phyloP scores from a whole-genome alignment of 371 early-diverging fungal genomes.

The Circinella umbellata region DNA sequence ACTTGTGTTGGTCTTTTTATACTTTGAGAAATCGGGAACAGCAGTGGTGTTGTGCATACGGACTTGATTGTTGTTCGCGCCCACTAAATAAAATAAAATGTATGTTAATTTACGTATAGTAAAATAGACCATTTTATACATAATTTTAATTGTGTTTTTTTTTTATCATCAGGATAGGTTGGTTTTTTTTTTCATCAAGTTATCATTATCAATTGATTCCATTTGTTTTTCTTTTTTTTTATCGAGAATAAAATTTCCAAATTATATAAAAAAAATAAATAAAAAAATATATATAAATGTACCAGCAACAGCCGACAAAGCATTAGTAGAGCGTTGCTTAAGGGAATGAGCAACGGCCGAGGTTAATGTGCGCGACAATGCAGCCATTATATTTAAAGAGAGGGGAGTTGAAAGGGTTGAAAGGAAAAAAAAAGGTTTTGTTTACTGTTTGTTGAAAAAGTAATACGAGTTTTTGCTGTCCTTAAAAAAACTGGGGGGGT shows the following conservation, averaged over 20 bases:
- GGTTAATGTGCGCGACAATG: constrained; percentile 15
- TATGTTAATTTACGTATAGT: too few species aligned
- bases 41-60: constrained; percentile 64
- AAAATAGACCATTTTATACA: too few species aligned
- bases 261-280: too few species aligned
- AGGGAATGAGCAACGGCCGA: constrained; percentile 16
- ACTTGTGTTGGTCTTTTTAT: constrained; percentile 61
- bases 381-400: constrained; percentile 13
- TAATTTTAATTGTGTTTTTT: too few species aligned
- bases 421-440: constrained; percentile 1
- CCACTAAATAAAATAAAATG: background rate
- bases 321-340: constrained; percentile 2
- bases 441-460: background rate
- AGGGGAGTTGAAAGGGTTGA: constrained; percentile 11
- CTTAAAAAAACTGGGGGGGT: too few species aligned
- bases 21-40: constrained; percentile 71
- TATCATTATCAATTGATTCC: too few species aligned
- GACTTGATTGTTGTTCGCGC: constrained; percentile 8
- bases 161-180: too few species aligned
- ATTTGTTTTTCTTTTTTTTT: too few species aligned
- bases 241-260: too few species aligned
- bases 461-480: too few species aligned
- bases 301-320: constrained; percentile 5
- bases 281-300: background rate
- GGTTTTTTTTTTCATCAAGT: too few species aligned